Evolutionary conservation across 208 protist species (phyloP).

Genomic region (Trypanosoma vivax): DNA sequence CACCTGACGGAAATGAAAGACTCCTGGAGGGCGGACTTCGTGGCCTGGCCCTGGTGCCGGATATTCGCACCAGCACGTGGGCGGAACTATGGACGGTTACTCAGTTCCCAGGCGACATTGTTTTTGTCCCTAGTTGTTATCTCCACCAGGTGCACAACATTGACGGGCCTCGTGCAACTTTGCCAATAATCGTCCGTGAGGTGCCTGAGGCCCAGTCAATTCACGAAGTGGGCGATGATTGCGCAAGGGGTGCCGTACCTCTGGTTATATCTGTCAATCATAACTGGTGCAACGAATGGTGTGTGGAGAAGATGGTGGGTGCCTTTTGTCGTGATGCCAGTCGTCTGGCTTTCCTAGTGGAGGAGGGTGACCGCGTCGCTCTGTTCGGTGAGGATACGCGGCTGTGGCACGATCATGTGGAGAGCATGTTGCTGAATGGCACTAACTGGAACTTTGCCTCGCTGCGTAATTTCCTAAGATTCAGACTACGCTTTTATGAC

Average conservation of each 20-base stretch:
- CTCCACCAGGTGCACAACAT: conserved; percentile 86
- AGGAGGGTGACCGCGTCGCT: conserved; percentile 27
- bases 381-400: conserved; percentile 36
- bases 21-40: conserved; percentile 25
- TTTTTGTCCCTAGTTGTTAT: conserved; percentile 76
- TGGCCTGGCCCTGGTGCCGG: conserved; percentile 33
- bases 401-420: conserved; percentile 36
- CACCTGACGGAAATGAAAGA: conserved; percentile 31
- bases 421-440: conserved; percentile 43
- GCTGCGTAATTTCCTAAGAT: conserved; percentile 39
- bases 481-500: neutral
- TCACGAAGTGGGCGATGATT: neutral
- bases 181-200: neutral
- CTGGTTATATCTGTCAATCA: conserved; percentile 79
- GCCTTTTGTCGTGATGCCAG: conserved; percentile 44
- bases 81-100: conserved; percentile 34
- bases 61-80: conserved; percentile 55
- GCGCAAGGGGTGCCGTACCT: conserved; percentile 5
- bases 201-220: neutral
- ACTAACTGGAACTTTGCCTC: conserved; percentile 62
- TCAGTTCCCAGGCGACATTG: conserved; percentile 71
- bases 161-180: conserved; percentile 26
- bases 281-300: conserved; percentile 84
- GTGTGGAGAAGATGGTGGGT: conserved; percentile 43
- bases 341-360: conserved; percentile 25